These are phyloP conservation scores for Sodiomyces alkalinus DNA, from an alignment of 2,329 filamentous ascomycete species.

Conservation along the genomic window DNA sequence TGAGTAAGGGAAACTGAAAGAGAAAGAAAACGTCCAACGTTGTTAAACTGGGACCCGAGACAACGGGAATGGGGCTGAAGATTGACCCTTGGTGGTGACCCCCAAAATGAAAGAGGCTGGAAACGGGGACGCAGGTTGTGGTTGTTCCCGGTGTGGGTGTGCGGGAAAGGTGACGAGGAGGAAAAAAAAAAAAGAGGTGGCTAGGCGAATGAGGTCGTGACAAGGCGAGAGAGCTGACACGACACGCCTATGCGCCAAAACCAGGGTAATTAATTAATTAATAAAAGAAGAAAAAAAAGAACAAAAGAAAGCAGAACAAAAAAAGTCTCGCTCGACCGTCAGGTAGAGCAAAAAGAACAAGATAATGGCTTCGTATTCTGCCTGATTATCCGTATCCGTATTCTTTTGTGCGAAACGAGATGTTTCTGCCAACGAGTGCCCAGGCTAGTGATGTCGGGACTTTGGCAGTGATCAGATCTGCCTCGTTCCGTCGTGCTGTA, in stretches of 20 bases:
- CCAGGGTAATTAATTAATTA: not conserved
- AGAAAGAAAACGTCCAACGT: not conserved
- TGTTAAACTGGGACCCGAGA: not conserved
- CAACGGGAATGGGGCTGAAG: not conserved
- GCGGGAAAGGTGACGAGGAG: too few relatives aligned
- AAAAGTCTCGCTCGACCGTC: too few relatives aligned
- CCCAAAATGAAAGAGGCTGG: slow-evolving; percentile 1
- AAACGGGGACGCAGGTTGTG: not conserved
- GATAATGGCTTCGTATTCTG: not conserved
- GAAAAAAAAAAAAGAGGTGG: slow-evolving; percentile 1
- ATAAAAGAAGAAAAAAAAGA: not conserved
- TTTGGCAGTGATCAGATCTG: too few relatives aligned
- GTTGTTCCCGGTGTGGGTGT: too few relatives aligned
- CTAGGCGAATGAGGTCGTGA: slow-evolving; percentile 1
- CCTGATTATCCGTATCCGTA: not conserved
- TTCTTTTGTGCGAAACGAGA: too few relatives aligned
- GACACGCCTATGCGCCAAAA: not conserved
- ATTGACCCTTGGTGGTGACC: not conserved
- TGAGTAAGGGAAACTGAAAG: not conserved
- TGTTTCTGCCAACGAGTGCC: too few relatives aligned
- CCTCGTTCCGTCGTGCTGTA: too few relatives aligned
- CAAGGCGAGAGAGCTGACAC: too few relatives aligned
- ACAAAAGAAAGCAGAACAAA: not conserved
- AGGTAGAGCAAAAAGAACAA: too few relatives aligned
- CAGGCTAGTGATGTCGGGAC: too few relatives aligned